Evolutionary conservation across 2,329 filamentous ascomycete genomes (phyloP).

Genomic region (Coniochaeta ligniaria): DNA sequence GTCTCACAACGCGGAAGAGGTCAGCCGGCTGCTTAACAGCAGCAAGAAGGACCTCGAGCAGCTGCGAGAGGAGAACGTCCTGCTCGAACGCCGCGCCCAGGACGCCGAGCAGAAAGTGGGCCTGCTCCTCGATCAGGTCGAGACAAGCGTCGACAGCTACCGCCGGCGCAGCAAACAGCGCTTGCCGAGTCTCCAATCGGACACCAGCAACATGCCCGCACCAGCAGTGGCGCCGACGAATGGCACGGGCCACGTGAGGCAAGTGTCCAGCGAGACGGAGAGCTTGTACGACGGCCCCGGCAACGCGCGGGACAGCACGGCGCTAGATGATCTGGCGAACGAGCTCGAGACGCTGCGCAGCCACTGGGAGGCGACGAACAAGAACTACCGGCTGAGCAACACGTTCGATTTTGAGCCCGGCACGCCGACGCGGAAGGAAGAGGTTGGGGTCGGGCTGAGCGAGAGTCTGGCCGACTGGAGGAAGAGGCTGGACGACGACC

Average conservation of each 20-base stretch:
- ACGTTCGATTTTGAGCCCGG: slow-evolving; percentile 73
- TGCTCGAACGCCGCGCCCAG: slow-evolving; percentile 74
- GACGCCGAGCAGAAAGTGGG: slow-evolving; percentile 93
- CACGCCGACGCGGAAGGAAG: slow-evolving; percentile 7
- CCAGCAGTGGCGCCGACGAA: slow-evolving; percentile 24
- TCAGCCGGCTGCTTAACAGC: slow-evolving; percentile 48
- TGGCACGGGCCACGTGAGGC: slow-evolving; percentile 36
- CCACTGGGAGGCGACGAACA: slow-evolving; percentile 95
- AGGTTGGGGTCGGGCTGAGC: slow-evolving; percentile 43
- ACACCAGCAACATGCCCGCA: slow-evolving; percentile 20
- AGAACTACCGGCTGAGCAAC: slow-evolving; percentile 86
- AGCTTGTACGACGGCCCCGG: slow-evolving; percentile 44
- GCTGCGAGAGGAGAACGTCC: slow-evolving; percentile 72
- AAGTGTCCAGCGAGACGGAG: slow-evolving; percentile 52
- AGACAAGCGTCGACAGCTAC: slow-evolving; percentile 89
- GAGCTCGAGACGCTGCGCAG: slow-evolving; percentile 85
- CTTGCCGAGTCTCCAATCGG: slow-evolving; percentile 43
- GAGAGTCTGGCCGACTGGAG: slow-evolving; percentile 75
- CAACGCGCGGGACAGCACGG: slow-evolving; percentile 52
- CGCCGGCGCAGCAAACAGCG: slow-evolving; percentile 63
- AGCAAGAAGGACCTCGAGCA: slow-evolving; percentile 67
- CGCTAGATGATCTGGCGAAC: slow-evolving; percentile 82
- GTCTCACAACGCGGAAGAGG: slow-evolving; percentile 45
- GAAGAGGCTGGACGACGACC: slow-evolving; percentile 56
- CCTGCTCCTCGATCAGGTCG: slow-evolving; percentile 88